Conservation (phyloP, 306 rosid genomes). For the Biancaea sappan region DNA sequence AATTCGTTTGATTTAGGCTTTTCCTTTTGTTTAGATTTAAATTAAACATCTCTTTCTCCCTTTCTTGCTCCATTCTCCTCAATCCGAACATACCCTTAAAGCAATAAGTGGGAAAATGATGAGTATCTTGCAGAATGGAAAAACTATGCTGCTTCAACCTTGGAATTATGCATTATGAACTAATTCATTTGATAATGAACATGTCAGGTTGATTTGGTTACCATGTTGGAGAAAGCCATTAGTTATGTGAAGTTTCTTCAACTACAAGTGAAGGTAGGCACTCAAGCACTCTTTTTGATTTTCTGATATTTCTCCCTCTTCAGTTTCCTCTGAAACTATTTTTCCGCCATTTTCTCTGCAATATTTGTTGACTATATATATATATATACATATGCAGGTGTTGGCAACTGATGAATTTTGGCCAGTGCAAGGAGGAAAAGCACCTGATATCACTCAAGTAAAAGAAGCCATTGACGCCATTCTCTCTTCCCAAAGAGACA, state of each 20-base stretch:
- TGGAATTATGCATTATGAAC: slow-evolving; percentile 6
- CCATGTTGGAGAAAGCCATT: slow-evolving; percentile 93
- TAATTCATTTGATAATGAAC: not conserved
- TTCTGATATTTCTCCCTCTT: not conserved
- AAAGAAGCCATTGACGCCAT: slow-evolving; percentile 90
- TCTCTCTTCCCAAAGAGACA: slow-evolving; percentile 67
- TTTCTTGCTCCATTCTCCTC: too few species aligned
- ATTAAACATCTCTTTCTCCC: too few species aligned
- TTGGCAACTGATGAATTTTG: slow-evolving; percentile 92
- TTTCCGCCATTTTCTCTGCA: too few species aligned
- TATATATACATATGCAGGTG: slow-evolving; percentile 43
- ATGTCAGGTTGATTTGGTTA: slow-evolving; percentile 83
- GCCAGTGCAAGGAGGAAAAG: slow-evolving; percentile 84
- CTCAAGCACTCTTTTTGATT: not conserved
- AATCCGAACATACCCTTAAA: too few species aligned
- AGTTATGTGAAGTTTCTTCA: slow-evolving; percentile 95
- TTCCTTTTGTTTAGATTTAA: too few species aligned
- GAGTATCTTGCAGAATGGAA: not conserved
- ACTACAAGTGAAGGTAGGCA: slow-evolving; percentile 85
- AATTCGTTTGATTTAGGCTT: too few species aligned
- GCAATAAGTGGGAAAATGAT: not conserved
- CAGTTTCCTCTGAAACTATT: not conserved
- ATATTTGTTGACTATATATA: too few species aligned
- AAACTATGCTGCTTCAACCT: too few species aligned
- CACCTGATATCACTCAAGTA: slow-evolving; percentile 88